Percentiles rank a stretch among this genome's conserved stretches.
phyloP scores from a whole-genome alignment of 805 yeast species.

The Yarrowia hollandica region DNA sequence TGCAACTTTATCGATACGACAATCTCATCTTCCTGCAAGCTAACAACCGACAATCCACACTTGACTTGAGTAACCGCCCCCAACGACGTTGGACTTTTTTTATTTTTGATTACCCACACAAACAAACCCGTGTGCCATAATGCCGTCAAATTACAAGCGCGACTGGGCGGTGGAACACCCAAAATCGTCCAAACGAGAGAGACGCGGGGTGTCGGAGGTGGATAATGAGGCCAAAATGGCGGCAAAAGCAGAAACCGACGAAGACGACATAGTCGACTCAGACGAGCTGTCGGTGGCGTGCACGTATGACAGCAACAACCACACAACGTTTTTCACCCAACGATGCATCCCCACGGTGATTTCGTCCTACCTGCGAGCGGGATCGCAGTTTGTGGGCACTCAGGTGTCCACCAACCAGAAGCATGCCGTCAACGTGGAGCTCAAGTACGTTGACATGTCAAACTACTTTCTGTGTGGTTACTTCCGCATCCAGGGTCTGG shows the following conservation, averaged over 20 bases:
- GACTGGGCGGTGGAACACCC: conserved; percentile 5
- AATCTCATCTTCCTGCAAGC: neutral
- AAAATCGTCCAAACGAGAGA: conserved; percentile 1
- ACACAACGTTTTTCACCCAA: conserved; percentile 12
- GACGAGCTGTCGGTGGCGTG: neutral
- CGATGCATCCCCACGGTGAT: neutral
- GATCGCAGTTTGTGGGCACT: conserved; percentile 61
- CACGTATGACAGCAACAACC: conserved; percentile 21
- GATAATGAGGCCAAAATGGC: no score
- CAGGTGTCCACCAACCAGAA: conserved; percentile 68
- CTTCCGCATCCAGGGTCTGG: conserved; percentile 60
- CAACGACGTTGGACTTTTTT: no score
- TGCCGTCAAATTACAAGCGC: conserved; percentile 22
- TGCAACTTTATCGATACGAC: conserved; percentile 10
- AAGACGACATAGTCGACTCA: neutral
- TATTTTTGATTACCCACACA: neutral
- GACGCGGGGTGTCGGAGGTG: neutral
- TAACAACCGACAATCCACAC: no score
- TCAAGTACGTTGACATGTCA: conserved; percentile 65
- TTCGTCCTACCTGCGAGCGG: conserved; percentile 57
- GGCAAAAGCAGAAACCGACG: neutral
- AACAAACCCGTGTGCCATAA: neutral
- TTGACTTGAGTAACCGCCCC: no score
- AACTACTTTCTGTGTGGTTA: conserved; percentile 59
- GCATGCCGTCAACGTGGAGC: conserved; percentile 67